Conservation (phyloP, 2,329 filamentous ascomycete species). For the Penicillium sp. region DNA sequence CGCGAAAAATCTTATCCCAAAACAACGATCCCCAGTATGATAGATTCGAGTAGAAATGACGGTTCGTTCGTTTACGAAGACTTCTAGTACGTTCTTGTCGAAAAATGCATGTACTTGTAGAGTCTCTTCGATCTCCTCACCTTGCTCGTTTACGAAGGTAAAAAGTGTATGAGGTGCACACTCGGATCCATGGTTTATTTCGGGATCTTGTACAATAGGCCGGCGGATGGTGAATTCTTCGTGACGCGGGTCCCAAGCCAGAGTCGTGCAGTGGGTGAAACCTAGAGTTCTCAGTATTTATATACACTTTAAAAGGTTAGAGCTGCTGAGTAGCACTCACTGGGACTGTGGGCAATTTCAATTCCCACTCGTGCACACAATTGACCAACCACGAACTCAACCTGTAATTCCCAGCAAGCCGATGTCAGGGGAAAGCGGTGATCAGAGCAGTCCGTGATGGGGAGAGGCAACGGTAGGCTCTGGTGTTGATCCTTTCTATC, state of each 20-base stretch:
- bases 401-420: too few relatives aligned
- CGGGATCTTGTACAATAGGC: neutral
- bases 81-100: slow-evolving; percentile 9
- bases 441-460: too few relatives aligned
- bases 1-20: slow-evolving; percentile 9
- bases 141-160: neutral
- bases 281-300: too few relatives aligned
- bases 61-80: slow-evolving; percentile 10
- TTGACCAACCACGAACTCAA: too few relatives aligned
- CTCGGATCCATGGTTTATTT: neutral
- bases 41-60: slow-evolving; percentile 11
- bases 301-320: too few relatives aligned
- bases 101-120: slow-evolving; percentile 6
- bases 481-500: too few relatives aligned
- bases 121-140: neutral
- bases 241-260: neutral
- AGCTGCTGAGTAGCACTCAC: neutral
- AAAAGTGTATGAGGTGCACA: slow-evolving; percentile 1
- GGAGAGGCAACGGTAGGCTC: too few relatives aligned
- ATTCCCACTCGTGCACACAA: too few relatives aligned
- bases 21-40: slow-evolving; percentile 3
- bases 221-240: neutral
- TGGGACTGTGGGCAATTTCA: neutral
- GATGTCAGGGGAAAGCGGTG: too few relatives aligned
- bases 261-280: too few relatives aligned